Evolutionary conservation across 1,139 yeast species (phyloP).

Genomic region (Saccharomycopsis phalli): DNA sequence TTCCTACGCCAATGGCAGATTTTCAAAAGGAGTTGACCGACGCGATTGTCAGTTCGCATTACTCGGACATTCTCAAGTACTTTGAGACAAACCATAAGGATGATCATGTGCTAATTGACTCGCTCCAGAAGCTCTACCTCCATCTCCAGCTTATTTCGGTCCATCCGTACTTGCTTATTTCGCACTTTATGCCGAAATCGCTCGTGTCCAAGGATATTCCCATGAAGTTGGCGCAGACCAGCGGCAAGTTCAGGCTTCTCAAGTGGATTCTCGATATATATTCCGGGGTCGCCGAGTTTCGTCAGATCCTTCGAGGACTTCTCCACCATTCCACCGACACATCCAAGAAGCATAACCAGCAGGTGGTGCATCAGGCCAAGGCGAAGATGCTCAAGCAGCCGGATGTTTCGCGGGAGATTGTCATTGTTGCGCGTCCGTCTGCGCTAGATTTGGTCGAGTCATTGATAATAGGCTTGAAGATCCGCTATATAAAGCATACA

Average conservation of each 20-base stretch:
- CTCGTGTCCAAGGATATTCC: conserved; percentile 73
- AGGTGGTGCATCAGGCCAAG: conserved; percentile 9
- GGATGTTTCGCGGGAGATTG: conserved; percentile 30
- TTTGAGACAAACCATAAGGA: conserved; percentile 53
- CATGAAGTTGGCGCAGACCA: conserved; percentile 61
- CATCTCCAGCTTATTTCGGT: conserved; percentile 76
- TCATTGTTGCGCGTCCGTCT: conserved; percentile 38
- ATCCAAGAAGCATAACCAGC: conserved; percentile 16
- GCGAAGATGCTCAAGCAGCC: conserved; percentile 6
- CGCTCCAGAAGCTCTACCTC: conserved; percentile 60
- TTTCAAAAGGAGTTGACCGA: conserved; percentile 89
- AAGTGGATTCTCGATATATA: conserved; percentile 44
- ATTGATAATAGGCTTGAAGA: conserved; percentile 56
- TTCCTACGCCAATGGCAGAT: conserved; percentile 83
- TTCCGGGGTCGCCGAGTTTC: conserved; percentile 19
- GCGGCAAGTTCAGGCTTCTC: conserved; percentile 76
- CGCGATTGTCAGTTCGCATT: conserved; percentile 84
- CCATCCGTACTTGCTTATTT: conserved; percentile 81
- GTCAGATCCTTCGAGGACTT: conserved; percentile 9
- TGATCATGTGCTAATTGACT: conserved; percentile 55
- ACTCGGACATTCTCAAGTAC: conserved; percentile 79
- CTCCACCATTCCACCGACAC: conserved; percentile 5
- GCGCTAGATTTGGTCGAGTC: conserved; percentile 77
- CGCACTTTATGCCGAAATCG: conserved; percentile 80
- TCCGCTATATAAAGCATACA: conserved; percentile 57